Evolutionary conservation across 768 basidiomycete species (phyloP).

Genomic region (Butyriboletus loyo): DNA sequence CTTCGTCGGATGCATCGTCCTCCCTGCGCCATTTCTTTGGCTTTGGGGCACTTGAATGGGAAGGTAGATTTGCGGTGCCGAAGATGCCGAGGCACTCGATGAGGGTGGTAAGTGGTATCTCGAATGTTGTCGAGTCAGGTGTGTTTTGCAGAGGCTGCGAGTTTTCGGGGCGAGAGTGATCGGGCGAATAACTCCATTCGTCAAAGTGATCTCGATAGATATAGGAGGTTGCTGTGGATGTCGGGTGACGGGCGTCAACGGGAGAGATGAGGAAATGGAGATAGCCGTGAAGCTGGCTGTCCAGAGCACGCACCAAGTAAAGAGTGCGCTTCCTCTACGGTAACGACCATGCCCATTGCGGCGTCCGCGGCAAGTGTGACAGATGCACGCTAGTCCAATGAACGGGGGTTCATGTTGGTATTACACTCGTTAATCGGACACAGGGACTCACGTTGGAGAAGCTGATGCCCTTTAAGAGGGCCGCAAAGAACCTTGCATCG

Average conservation of each 20-base stretch:
- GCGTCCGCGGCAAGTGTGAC: slow-evolving; percentile 58
- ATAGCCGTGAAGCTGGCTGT: not conserved
- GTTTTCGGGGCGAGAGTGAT: slow-evolving; percentile 26
- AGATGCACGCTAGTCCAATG: slow-evolving; percentile 59
- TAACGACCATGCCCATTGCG: slow-evolving; percentile 76
- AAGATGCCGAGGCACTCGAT: slow-evolving; percentile 94
- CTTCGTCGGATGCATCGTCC: slow-evolving; percentile 46
- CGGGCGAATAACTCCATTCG: slow-evolving; percentile 64
- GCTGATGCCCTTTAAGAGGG: slow-evolving; percentile 77
- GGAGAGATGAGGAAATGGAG: not conserved
- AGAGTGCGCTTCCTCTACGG: slow-evolving; percentile 82
- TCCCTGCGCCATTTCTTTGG: slow-evolving; percentile 49
- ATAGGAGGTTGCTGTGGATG: slow-evolving; percentile 72
- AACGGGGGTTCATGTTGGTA: not conserved
- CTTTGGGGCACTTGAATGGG: slow-evolving; percentile 30
- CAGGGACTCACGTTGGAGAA: slow-evolving; percentile 65
- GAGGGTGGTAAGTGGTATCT: slow-evolving; percentile 79
- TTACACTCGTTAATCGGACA: not conserved
- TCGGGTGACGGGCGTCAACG: not conserved
- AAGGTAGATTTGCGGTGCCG: slow-evolving; percentile 61
- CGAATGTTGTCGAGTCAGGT: slow-evolving; percentile 50
- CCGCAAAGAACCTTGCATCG: slow-evolving; percentile 79
- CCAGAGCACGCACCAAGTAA: slow-evolving; percentile 58
- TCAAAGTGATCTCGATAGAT: slow-evolving; percentile 78
- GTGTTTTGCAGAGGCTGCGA: slow-evolving; percentile 20